Base-by-base conservation (phyloP, 208 protist species). In the Acanthamoeba healyi region DNA sequence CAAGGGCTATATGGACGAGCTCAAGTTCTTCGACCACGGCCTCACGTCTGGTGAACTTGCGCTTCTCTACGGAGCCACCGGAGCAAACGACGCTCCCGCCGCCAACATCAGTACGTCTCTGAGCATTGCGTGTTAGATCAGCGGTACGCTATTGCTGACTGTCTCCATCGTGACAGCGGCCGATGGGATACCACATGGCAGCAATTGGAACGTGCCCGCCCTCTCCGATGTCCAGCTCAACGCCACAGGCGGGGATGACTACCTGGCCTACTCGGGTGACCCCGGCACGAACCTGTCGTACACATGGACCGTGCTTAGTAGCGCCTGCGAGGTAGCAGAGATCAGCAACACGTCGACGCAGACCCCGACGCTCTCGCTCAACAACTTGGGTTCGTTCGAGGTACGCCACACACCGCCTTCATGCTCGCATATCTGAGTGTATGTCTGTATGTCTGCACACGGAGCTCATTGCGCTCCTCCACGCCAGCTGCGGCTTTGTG, bases 1-100 rank as follows among this genome's bases (percentile, higher is more conserved):
- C 9, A 26, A 34, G 14, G 61, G 61, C 19, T 70, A 36, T 6
- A 44, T 79, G 26, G 70, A 79, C 40, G 70, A 79, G 22, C 36
- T 79, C 70, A 79, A 79, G 36, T 79, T 79, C 70, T 79, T n/a
- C 70, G 70, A 79, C 26, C 70, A 79, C 40, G 70, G 36, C 4
- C 70, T 79, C 4, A 79, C 70, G 1, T 17, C 36, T 15, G 70
- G 17, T 7, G 12, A 79, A 24, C 70, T 79, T 10, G 4, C 19
- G 14, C 32, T 79, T 7, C 70, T 79, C 40, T 79, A 46, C 70
- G 7, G n/a, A 0, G 70, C 42, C 34, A 26, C 7, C 9, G 22
- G 29, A 7, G 5, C 19, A 32, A 79, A 79, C 70, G 70, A 79
- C 36, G 36, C 46, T 14, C 70, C 70, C n/a, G n/a, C n/a, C n/a